These are phyloP conservation scores for Puccinia triticina DNA, from an alignment of 1,284 basidiomycete genomes.

Conservation along the genomic window DNA sequence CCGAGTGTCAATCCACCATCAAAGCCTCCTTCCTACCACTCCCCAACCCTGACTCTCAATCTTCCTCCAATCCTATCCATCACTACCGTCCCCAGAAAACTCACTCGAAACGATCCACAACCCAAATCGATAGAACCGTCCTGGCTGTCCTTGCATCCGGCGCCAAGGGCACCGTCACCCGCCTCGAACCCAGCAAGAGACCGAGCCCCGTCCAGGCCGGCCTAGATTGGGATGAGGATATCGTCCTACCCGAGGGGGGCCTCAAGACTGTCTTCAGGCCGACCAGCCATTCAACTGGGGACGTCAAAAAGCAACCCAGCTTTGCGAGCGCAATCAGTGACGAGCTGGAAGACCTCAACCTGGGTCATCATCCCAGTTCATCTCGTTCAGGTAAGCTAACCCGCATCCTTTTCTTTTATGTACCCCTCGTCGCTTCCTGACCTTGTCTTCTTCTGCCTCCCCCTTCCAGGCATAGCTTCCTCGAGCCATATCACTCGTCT, in stretches of 20 bases:
- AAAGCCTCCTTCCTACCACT: slow-evolving; percentile 35
- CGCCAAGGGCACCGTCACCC: slow-evolving; percentile 47
- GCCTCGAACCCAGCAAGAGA: slow-evolving; percentile 44
- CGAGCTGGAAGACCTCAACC: slow-evolving; percentile 31
- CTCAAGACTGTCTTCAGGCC: slow-evolving; percentile 22
- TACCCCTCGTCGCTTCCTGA: neutral
- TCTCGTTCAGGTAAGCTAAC: slow-evolving; percentile 6
- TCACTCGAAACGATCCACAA: neutral
- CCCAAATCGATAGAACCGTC: slow-evolving; percentile 38
- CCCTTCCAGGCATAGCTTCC: neutral
- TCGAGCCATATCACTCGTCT: slow-evolving; percentile 3
- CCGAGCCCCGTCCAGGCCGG: slow-evolving; percentile 39
- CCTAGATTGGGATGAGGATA: slow-evolving; percentile 50
- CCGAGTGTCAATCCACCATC: slow-evolving; percentile 49
- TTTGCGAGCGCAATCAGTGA: slow-evolving; percentile 48
- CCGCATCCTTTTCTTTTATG: neutral
- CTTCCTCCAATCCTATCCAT: neutral
- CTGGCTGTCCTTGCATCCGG: slow-evolving; percentile 45
- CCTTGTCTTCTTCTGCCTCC: neutral
- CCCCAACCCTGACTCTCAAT: slow-evolving; percentile 19
- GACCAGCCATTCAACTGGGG: neutral
- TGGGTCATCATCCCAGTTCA: neutral
- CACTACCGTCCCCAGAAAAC: neutral
- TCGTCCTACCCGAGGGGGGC: slow-evolving; percentile 37
- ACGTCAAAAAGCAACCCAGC: slow-evolving; percentile 44